phyloP scores from a whole-genome alignment of 495 filamentous ascomycete genomes.

The Aspergillus heteromorphus region DNA sequence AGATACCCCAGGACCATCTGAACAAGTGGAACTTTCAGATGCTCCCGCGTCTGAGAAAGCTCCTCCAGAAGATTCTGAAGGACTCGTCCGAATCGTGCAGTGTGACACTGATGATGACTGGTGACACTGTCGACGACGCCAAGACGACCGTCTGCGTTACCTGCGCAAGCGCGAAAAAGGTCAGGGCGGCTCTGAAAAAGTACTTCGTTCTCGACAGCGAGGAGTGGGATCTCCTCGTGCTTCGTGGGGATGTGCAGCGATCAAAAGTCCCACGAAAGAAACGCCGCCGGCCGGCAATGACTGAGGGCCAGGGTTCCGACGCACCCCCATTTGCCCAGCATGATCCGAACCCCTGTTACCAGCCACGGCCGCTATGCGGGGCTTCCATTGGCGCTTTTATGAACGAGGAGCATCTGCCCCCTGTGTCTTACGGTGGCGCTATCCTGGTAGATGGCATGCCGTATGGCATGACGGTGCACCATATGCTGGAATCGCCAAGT shows the following conservation, averaged over 20 bases:
- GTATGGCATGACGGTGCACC: constrained; percentile 92
- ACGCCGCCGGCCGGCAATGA: constrained; percentile 38
- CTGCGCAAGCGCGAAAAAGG: constrained; percentile 66
- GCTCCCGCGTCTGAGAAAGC: constrained; percentile 64
- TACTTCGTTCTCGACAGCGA: constrained; percentile 62
- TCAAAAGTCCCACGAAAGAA: constrained; percentile 52
- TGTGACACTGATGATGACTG: constrained; percentile 68
- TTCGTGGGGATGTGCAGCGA: constrained; percentile 63
- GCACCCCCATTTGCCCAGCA: constrained; percentile 28
- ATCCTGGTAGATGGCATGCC: constrained; percentile 76
- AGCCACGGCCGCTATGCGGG: constrained; percentile 72
- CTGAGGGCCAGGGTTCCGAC: constrained; percentile 24
- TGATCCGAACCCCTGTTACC: constrained; percentile 49
- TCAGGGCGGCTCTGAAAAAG: constrained; percentile 64
- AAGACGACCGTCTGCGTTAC: constrained; percentile 72
- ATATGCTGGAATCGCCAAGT: constrained; percentile 83
- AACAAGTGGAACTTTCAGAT: constrained; percentile 67
- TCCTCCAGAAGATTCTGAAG: constrained; percentile 60
- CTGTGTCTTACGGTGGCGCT: constrained; percentile 84
- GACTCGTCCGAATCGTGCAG: constrained; percentile 63
- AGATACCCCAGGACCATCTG: constrained; percentile 56
- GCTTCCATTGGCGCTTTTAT: constrained; percentile 90
- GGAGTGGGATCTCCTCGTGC: constrained; percentile 52
- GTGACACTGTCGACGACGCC: constrained; percentile 58
- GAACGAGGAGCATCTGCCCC: constrained; percentile 75